Percentiles rank a stretch among this genome's conserved stretches.
Evolutionary conservation across 805 yeast species (phyloP).

Genomic region (Ogataea minuta): DNA sequence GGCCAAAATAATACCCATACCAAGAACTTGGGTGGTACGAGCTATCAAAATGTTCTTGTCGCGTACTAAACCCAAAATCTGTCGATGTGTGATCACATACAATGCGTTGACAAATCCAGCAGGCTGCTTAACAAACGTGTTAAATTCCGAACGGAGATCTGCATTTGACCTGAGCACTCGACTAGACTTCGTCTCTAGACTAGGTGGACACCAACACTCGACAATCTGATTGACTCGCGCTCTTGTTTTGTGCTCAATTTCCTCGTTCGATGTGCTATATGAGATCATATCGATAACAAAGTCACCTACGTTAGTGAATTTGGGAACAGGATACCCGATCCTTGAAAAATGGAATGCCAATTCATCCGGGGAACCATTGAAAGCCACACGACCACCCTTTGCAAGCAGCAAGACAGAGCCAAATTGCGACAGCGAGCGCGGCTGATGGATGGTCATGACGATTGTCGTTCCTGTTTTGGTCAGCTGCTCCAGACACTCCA

Average conservation of each 20-base stretch:
- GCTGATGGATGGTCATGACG: slow-evolving; percentile 80
- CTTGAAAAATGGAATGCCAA: slow-evolving; percentile 47
- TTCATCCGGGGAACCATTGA: slow-evolving; percentile 52
- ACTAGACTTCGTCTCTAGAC: background rate
- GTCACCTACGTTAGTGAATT: slow-evolving; percentile 69
- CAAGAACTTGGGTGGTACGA: slow-evolving; percentile 60
- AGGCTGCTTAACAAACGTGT: slow-evolving; percentile 31
- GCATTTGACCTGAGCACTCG: slow-evolving; percentile 15
- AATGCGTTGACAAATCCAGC: slow-evolving; percentile 36
- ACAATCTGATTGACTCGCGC: slow-evolving; percentile 40
- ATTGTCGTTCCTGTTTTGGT: slow-evolving; percentile 65
- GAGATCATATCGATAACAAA: slow-evolving; percentile 69
- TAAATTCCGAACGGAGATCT: slow-evolving; percentile 22
- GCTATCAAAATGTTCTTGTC: slow-evolving; percentile 61
- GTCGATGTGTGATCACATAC: slow-evolving; percentile 37
- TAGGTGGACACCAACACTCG: slow-evolving; percentile 35
- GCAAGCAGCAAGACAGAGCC: slow-evolving; percentile 73
- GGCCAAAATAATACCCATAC: slow-evolving; percentile 62
- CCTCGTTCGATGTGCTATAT: slow-evolving; percentile 44
- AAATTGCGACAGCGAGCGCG: slow-evolving; percentile 63
- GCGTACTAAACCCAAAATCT: slow-evolving; percentile 42
- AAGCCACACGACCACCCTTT: slow-evolving; percentile 69
- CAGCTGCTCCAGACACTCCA: slow-evolving; percentile 56
- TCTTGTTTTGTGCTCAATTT: slow-evolving; percentile 40
- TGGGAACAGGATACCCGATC: slow-evolving; percentile 58